Base-by-base conservation (phyloP, 2,329 filamentous ascomycete species). In the Colletotrichum nymphaeae region DNA sequence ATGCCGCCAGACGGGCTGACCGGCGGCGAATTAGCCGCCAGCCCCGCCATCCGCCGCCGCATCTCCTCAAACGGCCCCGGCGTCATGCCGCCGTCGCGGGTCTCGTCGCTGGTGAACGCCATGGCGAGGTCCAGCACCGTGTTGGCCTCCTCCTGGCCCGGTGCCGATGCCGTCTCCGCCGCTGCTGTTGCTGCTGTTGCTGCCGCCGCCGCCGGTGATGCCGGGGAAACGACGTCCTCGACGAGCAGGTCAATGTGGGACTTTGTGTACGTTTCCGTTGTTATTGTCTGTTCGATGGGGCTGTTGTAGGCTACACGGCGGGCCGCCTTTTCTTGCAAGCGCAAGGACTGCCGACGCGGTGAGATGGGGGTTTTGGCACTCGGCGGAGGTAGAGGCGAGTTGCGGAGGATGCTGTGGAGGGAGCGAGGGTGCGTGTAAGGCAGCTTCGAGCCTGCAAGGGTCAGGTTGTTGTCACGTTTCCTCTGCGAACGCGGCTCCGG, bases 21-120 rank as follows among this genome's bases (percentile, higher is more conserved):
- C 8, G 12, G 42, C 22, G 85, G 84, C 2, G 84, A 85, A 24
- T 83, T 83, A 0, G 86, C 80, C 8, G 77, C 83, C 60, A 89
- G 79, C 2, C 84, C 83, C 1, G 86, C 88, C 86, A 91, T 88
- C 37, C 88, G 84, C 14, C 89, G 84, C 55, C 88, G 84, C 88
- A 91, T 90, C 75, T 92, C 90, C 77, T 92, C 90, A 71, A 91
- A 91, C 0, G 91, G 89, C 0, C 90, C 90, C 0, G 91, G 90
- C 0, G 90, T 92, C 77, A 89, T 87, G 1, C 90, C 90, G 2
- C 90, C 90, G 76, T 92, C 89, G 65, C 87, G 85, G 0, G 88
- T 89, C 77, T 90, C 88, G 74, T 88, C 86, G 49, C 83, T 84
- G 0, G 85, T 85, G 76, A 89, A 89, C 12, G 87, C 85, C 80